Percentiles rank a stretch among this genome's conserved stretches.
These are phyloP conservation scores for Spathaspora sp. DNA, from an alignment of 1,139 yeast genomes.

Conservation along the genomic window DNA sequence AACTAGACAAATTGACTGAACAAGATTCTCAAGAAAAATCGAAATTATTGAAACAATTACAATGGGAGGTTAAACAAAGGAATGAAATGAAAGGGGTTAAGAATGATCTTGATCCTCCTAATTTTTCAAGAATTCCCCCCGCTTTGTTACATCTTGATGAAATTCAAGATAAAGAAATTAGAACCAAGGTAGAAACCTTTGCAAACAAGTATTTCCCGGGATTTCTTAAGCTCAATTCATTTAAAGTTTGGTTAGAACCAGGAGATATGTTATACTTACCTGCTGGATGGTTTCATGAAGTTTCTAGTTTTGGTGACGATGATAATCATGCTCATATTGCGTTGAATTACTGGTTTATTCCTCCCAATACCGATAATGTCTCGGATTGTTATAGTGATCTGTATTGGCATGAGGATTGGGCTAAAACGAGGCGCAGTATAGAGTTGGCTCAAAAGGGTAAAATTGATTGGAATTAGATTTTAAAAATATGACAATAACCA, in stretches of 20 bases:
- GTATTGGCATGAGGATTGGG: slow-evolving; percentile 54
- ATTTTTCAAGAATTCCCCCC: slow-evolving; percentile 65
- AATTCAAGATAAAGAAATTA: slow-evolving; percentile 26
- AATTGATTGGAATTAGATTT: background rate
- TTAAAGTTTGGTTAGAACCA: slow-evolving; percentile 50
- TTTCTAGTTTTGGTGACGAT: slow-evolving; percentile 57
- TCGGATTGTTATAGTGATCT: slow-evolving; percentile 40
- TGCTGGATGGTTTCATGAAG: slow-evolving; percentile 83
- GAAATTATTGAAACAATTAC: slow-evolving; percentile 14
- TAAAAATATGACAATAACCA: background rate
- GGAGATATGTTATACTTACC: slow-evolving; percentile 73
- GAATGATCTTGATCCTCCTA: slow-evolving; percentile 56
- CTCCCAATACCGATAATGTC: slow-evolving; percentile 45
- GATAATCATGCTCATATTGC: slow-evolving; percentile 51
- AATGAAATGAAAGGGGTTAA: slow-evolving; percentile 11
- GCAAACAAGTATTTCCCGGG: slow-evolving; percentile 44
- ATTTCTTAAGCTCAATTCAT: slow-evolving; percentile 38
- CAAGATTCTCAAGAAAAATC: slow-evolving; percentile 11
- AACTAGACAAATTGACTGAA: slow-evolving; percentile 15
- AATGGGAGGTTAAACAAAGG: slow-evolving; percentile 17
- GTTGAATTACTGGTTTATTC: slow-evolving; percentile 71
- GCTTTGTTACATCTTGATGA: slow-evolving; percentile 59
- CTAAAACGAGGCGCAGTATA: slow-evolving; percentile 16
- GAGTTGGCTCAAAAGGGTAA: slow-evolving; percentile 6
- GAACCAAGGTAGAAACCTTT: slow-evolving; percentile 27